Percentiles rank a stretch among this genome's conserved stretches.
phyloP scores from a whole-genome alignment of 2,329 filamentous ascomycete genomes.

The Rugonectria rugulosa region DNA sequence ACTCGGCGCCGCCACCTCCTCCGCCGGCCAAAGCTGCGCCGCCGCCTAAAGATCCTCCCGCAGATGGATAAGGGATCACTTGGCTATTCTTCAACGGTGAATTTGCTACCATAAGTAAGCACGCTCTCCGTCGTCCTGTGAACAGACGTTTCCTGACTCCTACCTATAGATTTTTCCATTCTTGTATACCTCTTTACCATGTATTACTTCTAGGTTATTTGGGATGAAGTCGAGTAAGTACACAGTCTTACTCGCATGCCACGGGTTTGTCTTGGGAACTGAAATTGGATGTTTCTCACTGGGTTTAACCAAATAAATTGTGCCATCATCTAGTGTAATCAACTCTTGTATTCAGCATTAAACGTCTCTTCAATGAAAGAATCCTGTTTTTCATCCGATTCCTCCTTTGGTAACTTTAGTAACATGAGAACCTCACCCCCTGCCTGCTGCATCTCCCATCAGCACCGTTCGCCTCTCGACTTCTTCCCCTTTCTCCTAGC shows the following conservation, averaged over 20 bases:
- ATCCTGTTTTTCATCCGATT: too few relatives aligned
- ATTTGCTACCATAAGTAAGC: too few relatives aligned
- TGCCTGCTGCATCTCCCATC: neutral
- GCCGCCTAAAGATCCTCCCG: constrained; percentile 19
- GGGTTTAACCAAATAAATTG: too few relatives aligned
- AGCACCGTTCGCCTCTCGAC: neutral
- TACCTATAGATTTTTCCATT: constrained; percentile 10
- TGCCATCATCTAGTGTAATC: too few relatives aligned
- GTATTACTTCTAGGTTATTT: constrained; percentile 22
- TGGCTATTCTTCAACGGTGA: too few relatives aligned
- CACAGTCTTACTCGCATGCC: neutral
- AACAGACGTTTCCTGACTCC: too few relatives aligned
- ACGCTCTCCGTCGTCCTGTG: too few relatives aligned
- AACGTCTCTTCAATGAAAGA: too few relatives aligned
- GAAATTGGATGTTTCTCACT: neutral
- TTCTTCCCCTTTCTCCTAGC: neutral
- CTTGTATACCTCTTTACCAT: constrained; percentile 18
- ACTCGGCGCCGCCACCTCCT: constrained; percentile 11
- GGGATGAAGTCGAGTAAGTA: constrained; percentile 3
- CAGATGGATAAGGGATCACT: constrained; percentile 22
- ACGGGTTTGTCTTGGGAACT: neutral
- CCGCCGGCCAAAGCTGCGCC: constrained; percentile 12
- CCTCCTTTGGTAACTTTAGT: too few relatives aligned
- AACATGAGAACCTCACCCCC: neutral
- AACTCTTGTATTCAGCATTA: too few relatives aligned